Evolutionary conservation across 1,284 basidiomycete genomes (phyloP).

Genomic region (Leccinum fuscescens): DNA sequence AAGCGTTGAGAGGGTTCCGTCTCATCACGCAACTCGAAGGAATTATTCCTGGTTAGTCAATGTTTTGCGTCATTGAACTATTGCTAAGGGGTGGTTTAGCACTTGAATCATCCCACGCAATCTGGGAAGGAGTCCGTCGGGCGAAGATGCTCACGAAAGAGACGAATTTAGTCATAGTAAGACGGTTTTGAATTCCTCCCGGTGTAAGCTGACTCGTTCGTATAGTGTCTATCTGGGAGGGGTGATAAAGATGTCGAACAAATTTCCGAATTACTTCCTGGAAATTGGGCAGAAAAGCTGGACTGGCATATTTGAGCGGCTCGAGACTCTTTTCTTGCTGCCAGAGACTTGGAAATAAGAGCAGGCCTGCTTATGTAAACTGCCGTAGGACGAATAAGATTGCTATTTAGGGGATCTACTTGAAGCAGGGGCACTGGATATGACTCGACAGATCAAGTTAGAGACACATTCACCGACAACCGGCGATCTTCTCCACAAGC

Average conservation of each 20-base stretch:
- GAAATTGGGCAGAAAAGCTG: slow-evolving; percentile 84
- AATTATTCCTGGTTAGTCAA: slow-evolving; percentile 86
- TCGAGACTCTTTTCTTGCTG: neutral
- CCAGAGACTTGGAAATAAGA: neutral
- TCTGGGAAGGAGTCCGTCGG: slow-evolving; percentile 87
- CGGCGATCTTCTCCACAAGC: neutral
- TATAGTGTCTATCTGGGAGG: slow-evolving; percentile 81
- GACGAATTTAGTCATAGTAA: slow-evolving; percentile 85
- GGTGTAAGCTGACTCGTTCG: slow-evolving; percentile 7
- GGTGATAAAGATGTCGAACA: slow-evolving; percentile 96
- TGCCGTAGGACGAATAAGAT: neutral
- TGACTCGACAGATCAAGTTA: slow-evolving; percentile 14
- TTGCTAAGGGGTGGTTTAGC: slow-evolving; percentile 45
- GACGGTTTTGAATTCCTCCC: slow-evolving; percentile 31
- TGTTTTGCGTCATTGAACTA: slow-evolving; percentile 1
- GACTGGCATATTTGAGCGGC: slow-evolving; percentile 69
- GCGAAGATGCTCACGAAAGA: slow-evolving; percentile 87
- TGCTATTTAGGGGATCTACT: slow-evolving; percentile 12
- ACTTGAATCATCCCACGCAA: slow-evolving; percentile 92
- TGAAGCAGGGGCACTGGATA: neutral
- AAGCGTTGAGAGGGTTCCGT: slow-evolving; percentile 91
- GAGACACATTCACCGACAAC: neutral
- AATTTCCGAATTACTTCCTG: slow-evolving; percentile 78
- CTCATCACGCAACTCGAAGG: slow-evolving; percentile 91
- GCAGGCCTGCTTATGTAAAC: neutral